Evolutionary conservation across 176 grass and related monocot species (phyloP), one percentile per base, ranked within the genome.

Genomic region (Tillandsia leiboldiana): DNA sequence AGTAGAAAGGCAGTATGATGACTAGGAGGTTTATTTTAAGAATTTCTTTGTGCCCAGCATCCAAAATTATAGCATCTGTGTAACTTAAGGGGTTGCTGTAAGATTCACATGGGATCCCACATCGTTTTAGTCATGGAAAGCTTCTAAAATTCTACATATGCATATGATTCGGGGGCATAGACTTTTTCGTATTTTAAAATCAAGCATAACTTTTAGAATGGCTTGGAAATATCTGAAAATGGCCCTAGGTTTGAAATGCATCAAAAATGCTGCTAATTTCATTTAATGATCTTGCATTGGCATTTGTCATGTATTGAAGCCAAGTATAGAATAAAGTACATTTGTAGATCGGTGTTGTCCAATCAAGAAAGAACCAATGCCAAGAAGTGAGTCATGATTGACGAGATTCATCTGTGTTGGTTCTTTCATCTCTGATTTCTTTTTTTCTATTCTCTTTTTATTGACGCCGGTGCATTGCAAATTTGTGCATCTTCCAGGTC

Each of bases 401-500:
- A 11, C 49, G 3, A 10, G 26, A 2, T 51, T 12, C 48, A 48
- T 20, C 51, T 50, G 13, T 12, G 62, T 71, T 70, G 42, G 22
- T 29, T 50, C 10, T 11, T 23, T 53, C 28, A 26, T 58, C 64
- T n/a, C 13, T 57, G 13, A 62, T 20, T 47, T 58, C 15, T 75
- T 82, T 72, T 24, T 11, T 69, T 3, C 29, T 14, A 53, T 63
- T 29, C 47, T 28, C 1, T 50, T 59, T 73, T 27, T 26, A 9
- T 54, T 76, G 57, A 63, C 63, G 10, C 20, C 11, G 11, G 18
- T 13, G 5, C 17, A 28, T 13, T 73, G 15, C 26, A 42, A 59
- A 9, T 70, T 69, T 66, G 11, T 56, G 51, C 48, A 63, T 67
- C 53, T 52, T 83, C 47, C 63, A 96, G 91, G 63, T 56, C 71